Evolutionary conservation across 2,329 filamentous ascomycete species (phyloP).

Genomic region (Phaeophleospora eucalypticola): DNA sequence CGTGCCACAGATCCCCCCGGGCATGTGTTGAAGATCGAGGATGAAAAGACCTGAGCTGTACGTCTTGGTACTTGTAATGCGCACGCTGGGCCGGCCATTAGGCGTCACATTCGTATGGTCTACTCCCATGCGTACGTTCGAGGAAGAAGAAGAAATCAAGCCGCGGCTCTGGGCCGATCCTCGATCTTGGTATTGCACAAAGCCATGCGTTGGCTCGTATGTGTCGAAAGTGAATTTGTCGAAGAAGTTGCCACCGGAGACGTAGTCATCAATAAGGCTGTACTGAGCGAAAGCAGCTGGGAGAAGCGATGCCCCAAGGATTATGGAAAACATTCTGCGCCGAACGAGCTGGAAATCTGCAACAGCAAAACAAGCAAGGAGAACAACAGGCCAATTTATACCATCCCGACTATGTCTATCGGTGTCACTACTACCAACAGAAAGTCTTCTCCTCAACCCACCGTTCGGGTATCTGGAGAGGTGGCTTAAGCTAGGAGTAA

Average conservation of each 20-base stretch:
- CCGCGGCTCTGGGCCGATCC: conserved; percentile 44
- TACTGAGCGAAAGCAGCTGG: conserved; percentile 30
- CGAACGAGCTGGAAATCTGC: too few species aligned
- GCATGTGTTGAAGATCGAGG: conserved; percentile 70
- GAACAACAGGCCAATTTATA: too few species aligned
- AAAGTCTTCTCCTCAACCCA: too few species aligned
- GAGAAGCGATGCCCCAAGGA: too few species aligned
- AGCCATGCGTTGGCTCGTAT: conserved; percentile 68
- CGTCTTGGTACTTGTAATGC: conserved; percentile 61
- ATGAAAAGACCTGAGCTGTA: conserved; percentile 68
- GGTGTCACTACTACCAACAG: too few species aligned
- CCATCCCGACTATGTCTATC: too few species aligned
- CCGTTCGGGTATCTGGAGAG: too few species aligned
- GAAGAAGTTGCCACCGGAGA: conserved; percentile 45
- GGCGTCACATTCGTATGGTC: conserved; percentile 41
- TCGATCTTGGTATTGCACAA: conserved; percentile 64
- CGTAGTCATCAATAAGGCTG: conserved; percentile 47
- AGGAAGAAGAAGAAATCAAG: conserved; percentile 24
- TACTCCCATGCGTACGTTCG: conserved; percentile 32
- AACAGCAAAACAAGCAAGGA: too few species aligned
- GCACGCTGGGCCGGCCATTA: conserved; percentile 63
- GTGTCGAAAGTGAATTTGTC: conserved; percentile 50
- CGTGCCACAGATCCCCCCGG: conserved; percentile 63
- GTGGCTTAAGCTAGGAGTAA: too few species aligned
- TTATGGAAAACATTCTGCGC: too few species aligned